Evolutionary conservation across 129 eudicot genomes (phyloP), one percentile per base, ranked within the genome.

Genomic region (Arctium minus): DNA sequence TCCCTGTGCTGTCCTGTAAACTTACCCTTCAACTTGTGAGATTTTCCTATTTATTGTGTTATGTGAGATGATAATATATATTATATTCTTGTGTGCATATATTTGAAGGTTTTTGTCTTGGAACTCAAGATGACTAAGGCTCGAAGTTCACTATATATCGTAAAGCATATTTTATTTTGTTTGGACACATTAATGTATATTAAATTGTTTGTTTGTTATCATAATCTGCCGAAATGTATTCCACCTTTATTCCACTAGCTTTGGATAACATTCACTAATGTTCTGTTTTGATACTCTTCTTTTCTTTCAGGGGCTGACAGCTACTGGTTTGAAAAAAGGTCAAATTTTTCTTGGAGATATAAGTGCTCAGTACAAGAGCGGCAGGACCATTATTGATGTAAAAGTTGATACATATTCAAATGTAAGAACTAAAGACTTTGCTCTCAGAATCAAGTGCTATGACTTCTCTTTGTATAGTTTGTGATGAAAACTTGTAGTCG

Each of bases 361-460:
- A 56, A 90, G 91, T 78, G 91, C 97, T 38, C 92, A 91, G 79
- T 90, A 91, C 80, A 91, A 84, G 89, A 88, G 89, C 77, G 94
- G 92, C 77, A 93, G 83, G 80, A 78, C 94, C 74, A 86, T 90
- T 44, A 93, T 93, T 62, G 97, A 96, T 93, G 92, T 96, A 60
- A 96, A 96, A 88, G 97, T 96, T 72, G 97, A 93, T 84, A 93
- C 98, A 27, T 93, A 89, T 79, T 93, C 98, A 6, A 96, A 96
- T 84, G 99, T 96, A 89, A 90, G 92, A 53, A 74, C 38, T 36
- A 5, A 75, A 4, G 30, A 37, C 56, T 78, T 18, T 76, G 33
- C 60, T 50, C 46, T 79, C 70, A 73, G 13, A 37, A 72, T 65
- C 32, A 75, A 77, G 70, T 72, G 75, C 53, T 36, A 37, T n/a